A percentile compares a stretch with the other conserved stretches of the same genome.
Conservation (phyloP, 208 protist species). For the Crithidia sp. region DNA sequence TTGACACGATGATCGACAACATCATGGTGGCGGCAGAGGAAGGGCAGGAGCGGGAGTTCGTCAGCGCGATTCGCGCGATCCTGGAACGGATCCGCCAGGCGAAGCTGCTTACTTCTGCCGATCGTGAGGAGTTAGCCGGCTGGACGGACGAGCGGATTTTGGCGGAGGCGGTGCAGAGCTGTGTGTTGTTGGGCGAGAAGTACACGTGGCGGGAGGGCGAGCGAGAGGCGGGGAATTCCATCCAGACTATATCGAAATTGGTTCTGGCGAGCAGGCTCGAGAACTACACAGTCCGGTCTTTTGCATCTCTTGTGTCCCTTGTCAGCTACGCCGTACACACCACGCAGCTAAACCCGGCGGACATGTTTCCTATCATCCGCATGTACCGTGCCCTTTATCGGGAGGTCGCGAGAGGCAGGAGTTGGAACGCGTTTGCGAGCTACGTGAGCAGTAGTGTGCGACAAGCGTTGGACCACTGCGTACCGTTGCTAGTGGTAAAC, state of each 20-base stretch:
- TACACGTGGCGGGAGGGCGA: conserved; percentile 14
- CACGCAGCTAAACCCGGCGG: conserved; percentile 11
- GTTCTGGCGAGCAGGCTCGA: neutral
- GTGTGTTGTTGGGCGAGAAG: conserved; percentile 27
- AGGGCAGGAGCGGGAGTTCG: neutral
- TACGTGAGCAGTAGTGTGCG: conserved; percentile 5
- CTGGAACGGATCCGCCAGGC: conserved; percentile 15
- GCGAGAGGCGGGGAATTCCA: conserved; percentile 20
- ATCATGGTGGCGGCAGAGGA: neutral
- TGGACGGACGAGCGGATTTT: conserved; percentile 13
- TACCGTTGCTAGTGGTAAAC: neutral
- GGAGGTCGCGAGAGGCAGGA: neutral
- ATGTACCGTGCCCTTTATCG: conserved; percentile 9
- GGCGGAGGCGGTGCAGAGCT: neutral
- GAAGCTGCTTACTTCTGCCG: conserved; percentile 23
- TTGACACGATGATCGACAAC: conserved; percentile 1
- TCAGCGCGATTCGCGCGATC: neutral
- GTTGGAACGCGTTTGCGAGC: conserved; percentile 5
- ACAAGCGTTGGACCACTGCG: neutral
- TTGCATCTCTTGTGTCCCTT: conserved; percentile 2
- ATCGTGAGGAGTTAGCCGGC: conserved; percentile 1
- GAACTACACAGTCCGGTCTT: conserved; percentile 8
- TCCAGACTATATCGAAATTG: conserved; percentile 24
- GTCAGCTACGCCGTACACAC: conserved; percentile 19
- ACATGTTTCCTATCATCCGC: neutral